phyloP scores from a whole-genome alignment of 2,329 filamentous ascomycete species.

The Lecanoromycetidae sp. region DNA sequence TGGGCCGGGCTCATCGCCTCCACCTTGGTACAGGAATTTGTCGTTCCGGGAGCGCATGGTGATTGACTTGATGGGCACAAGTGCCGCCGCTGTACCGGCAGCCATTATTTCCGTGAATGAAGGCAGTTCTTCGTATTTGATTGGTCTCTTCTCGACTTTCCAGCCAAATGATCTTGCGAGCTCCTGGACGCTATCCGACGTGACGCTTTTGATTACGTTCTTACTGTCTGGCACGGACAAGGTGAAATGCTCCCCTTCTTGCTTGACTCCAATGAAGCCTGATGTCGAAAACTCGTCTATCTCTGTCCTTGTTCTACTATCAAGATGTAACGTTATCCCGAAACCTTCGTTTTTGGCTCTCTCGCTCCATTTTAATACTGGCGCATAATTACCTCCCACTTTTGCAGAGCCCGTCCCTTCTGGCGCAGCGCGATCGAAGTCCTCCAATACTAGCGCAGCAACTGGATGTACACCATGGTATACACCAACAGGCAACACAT shows the following conservation, averaged over 20 bases:
- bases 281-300: conserved; percentile 94
- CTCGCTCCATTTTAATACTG: conserved; percentile 78
- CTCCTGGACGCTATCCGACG: conserved; percentile 62
- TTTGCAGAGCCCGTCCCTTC: conserved; percentile 86
- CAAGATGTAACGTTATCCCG: conserved; percentile 89
- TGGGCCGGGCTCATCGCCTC: conserved; percentile 58
- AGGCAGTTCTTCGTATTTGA: conserved; percentile 48
- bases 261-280: conserved; percentile 73
- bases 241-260: conserved; percentile 45
- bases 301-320: conserved; percentile 70
- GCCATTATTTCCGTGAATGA: conserved; percentile 72
- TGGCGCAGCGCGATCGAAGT: conserved; percentile 88
- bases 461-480: conserved; percentile 87
- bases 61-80: conserved; percentile 87
- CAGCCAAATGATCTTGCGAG: conserved; percentile 71
- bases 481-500: conserved; percentile 80
- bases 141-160: conserved; percentile 62
- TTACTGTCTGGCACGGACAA: conserved; percentile 78
- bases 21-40: conserved; percentile 44
- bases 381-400: conserved; percentile 90
- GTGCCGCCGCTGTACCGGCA: conserved; percentile 77
- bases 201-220: conserved; percentile 79
- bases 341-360: conserved; percentile 65
- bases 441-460: conserved; percentile 76
- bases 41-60: conserved; percentile 52